Percentiles rank a stretch among this genome's conserved stretches.
Evolutionary conservation across 169 alveolate genomes (phyloP).

Genomic region (Eimeria maxima): DNA sequence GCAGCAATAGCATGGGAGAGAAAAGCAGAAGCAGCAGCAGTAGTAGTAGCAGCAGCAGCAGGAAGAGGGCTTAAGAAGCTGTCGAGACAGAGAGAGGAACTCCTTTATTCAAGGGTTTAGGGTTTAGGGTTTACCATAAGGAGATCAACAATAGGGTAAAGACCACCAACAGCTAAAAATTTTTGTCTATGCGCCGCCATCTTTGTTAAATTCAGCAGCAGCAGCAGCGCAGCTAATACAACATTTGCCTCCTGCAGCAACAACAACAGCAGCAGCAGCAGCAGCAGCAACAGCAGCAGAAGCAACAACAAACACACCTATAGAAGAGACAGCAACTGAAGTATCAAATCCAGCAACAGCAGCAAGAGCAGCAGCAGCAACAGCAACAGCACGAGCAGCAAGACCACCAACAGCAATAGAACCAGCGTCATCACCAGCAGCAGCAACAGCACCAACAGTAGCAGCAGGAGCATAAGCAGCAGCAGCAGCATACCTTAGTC

Average conservation of each 20-base stretch:
- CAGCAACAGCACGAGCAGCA: constrained; percentile 26
- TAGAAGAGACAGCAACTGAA: neutral
- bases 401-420: neutral
- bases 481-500: neutral
- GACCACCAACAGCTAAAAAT: neutral
- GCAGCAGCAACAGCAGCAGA: neutral
- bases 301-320: neutral
- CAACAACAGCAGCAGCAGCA: no score
- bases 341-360: neutral
- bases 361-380: neutral
- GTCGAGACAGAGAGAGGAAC: no score
- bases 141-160: neutral
- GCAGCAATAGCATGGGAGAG: neutral
- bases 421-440: neutral
- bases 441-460: neutral
- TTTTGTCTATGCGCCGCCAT: neutral
- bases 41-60: neutral
- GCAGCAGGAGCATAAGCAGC: constrained; percentile 24
- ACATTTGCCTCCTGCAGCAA: neutral
- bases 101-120: constrained; percentile 30
- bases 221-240: constrained; percentile 15
- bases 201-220: constrained; percentile 60
- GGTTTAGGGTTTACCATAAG: constrained; percentile 23
- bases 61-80: neutral
- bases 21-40: neutral